These are phyloP conservation scores for Aspergillus sp. DNA, from an alignment of 2,329 filamentous ascomycete genomes.

Conservation along the genomic window DNA sequence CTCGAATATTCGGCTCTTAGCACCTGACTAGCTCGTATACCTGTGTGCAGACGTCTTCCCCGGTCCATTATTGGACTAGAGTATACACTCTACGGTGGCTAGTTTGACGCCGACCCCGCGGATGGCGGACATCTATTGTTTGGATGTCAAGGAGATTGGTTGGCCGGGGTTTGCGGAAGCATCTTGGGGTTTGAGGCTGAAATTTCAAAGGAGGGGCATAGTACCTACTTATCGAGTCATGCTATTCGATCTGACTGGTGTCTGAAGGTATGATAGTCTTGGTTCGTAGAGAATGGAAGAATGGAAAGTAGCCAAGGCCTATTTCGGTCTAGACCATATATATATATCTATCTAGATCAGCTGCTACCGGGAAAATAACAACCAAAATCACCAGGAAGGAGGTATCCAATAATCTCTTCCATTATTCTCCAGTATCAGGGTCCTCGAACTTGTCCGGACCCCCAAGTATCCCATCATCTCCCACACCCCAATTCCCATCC, in stretches of 20 bases:
- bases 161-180: neutral
- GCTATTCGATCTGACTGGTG: neutral
- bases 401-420: slow-evolving; percentile 10
- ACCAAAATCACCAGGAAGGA: neutral
- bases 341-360: too few relatives aligned
- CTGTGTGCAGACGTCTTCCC: neutral
- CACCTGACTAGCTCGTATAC: neutral
- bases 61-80: neutral
- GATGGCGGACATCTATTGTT: neutral
- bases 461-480: slow-evolving; percentile 4
- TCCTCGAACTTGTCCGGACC: slow-evolving; percentile 6
- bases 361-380: too few relatives aligned
- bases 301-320: neutral
- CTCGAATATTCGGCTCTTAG: neutral
- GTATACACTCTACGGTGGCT: neutral
- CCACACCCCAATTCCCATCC: slow-evolving; percentile 4
- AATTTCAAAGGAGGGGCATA: neutral
- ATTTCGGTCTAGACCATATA: too few relatives aligned
- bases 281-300: neutral
- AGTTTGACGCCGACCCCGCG: neutral
- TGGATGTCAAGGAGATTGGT: neutral
- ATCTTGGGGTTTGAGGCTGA: neutral
- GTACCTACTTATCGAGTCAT: too few relatives aligned
- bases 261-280: neutral
- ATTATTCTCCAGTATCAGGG: slow-evolving; percentile 3